Base-by-base conservation (phyloP, 1,139 yeast species). In the Yamadazyma atmosphaerica region DNA sequence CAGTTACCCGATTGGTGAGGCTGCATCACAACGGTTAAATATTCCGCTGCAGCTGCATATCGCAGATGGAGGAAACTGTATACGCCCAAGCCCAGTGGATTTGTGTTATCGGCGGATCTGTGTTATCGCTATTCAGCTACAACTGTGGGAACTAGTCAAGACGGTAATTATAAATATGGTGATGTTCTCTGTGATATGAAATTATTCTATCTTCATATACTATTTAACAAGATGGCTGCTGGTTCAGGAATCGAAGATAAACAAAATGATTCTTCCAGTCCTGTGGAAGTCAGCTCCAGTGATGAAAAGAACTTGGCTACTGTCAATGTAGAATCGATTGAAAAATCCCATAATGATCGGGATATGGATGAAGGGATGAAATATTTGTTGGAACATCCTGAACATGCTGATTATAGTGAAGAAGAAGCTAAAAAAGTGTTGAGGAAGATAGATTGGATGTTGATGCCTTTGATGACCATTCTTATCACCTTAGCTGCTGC, bases 371-470 rank as follows among this genome's bases (percentile, higher is more conserved):
- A 44, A 16, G 58, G 58, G 37, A 57, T 55, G 21, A 43, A 37
- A 27, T 54, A 38, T 26, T 39, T 54, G 21, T 13, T 41, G 11
- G 52, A 50, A 14, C 52, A 52, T 26, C 50, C 55, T 12, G 42
- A 54, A 37, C 46, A 52, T 43, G 51, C 50, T 19, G 56, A 52
- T 35, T 54, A 51, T 32, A 54, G 60, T 14, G 40, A 42, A 15
- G 45, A 43, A 34, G 62, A 57, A 36, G 51, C 52, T 9, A 48
- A 45, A 30, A 49, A 43, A 31, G 52, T 57, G 7, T 43, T 48
- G 26, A 44, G 58, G 52, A 58, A 58, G 35, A 47, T 55, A 8
- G 63, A 58, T 40, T 37, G 47, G 36, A 47, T 52, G 36, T 38
- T 57, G 11, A 50, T 56, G 36, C 51, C 54, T 8, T 35, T 42